Base-by-base conservation (phyloP, 192 early-diverging fungal genomes). In the Podochytrium sp. region DNA sequence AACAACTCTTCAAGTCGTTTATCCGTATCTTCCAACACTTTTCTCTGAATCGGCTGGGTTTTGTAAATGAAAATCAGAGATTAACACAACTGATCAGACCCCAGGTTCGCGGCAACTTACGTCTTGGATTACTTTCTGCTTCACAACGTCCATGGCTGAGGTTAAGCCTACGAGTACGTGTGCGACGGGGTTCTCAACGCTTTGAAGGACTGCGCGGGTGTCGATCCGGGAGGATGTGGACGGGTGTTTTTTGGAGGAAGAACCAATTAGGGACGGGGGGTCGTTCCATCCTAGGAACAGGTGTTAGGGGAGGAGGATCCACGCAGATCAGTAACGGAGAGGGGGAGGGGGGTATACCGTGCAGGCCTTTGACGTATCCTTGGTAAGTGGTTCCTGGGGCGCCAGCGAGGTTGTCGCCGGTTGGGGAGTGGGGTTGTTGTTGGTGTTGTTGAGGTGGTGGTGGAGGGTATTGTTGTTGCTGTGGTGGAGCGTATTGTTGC, bases 1-100 rank as follows among this genome's bases (percentile, higher is more conserved):
- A 81, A 78, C 30, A 85, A 66, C 37, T 72, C 74, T 29, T 85
- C 84, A 12, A 85, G 18, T 3, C 79, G 79, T 58, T 79, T 82
- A 41, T 79, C 79, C 5, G 84, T 82, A 65, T 85, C 84, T 30
- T 85, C 79, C 35, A 85, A 52, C 66, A 82, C 80, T 20, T 73
- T 60, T 23, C 66, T 33, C 56, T 80, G 74, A 33, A 68, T 47
- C 20, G 76, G 71, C 70, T 77, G 41, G 2, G 32, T 47, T 32
- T 33, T 34, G 23, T 20, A 52, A 18, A 57, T 42, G 16, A 49
- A 53, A 67, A 73, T 33, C 14, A 39, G 10, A 71, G 32, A 39
- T 35, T 27, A 57, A 65, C 33, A 38, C 4, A 34, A 55, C 14
- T 51, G 12, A 51, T 35, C 3, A n/a, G 55, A 30, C 10, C 40